Percentiles rank a stretch among this genome's conserved stretches.
phyloP scores from a whole-genome alignment of 75 land plant genomes.

The Selaginella tamariscina region DNA sequence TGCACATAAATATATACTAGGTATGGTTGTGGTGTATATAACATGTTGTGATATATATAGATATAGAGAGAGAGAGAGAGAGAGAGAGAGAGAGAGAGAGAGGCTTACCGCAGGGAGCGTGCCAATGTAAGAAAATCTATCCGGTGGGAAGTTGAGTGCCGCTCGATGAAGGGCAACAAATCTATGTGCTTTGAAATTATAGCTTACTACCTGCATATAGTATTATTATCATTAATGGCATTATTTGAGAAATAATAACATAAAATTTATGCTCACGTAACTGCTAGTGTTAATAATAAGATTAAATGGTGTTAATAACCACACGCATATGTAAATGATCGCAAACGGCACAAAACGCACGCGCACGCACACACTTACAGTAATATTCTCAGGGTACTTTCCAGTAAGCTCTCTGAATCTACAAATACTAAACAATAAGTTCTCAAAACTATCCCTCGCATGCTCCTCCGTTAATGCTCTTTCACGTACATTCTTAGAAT shows the following conservation, averaged over 20 bases:
- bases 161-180: conserved; percentile 70
- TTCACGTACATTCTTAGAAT: conserved; percentile 41
- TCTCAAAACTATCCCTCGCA: conserved; percentile 97
- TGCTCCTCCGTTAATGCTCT: conserved; percentile 92
- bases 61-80: too few species aligned
- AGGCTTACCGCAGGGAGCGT: conserved; percentile 63
- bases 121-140: conserved; percentile 59
- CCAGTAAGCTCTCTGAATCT: conserved; percentile 95
- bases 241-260: too few species aligned
- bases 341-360: neutral
- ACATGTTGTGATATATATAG: too few species aligned
- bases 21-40: too few species aligned
- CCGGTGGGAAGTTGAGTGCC: conserved; percentile 70
- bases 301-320: neutral
- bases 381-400: conserved; percentile 69
- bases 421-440: conserved; percentile 83
- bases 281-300: too few species aligned
- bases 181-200: conserved; percentile 81
- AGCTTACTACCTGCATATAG: conserved; percentile 67
- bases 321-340: neutral
- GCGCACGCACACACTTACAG: conserved; percentile 34
- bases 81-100: too few species aligned
- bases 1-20: too few species aligned
- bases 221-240: neutral
- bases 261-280: too few species aligned